A percentile compares a stretch with the other conserved stretches of the same genome.
Conservation (phyloP, 495 filamentous ascomycete genomes). For the Hypoxylon perforatum region DNA sequence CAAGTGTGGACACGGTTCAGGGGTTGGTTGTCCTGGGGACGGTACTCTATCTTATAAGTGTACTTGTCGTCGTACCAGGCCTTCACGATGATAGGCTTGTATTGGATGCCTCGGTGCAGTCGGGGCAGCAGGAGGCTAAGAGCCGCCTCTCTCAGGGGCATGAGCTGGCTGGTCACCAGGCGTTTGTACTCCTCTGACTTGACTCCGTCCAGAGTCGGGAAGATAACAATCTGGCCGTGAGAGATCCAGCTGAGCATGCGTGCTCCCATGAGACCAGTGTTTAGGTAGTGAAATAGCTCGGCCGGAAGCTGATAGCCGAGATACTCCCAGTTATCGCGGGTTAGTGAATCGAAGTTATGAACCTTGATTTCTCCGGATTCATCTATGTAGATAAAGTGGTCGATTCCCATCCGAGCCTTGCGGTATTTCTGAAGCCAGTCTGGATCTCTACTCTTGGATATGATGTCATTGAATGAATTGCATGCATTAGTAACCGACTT, state of each 20-base stretch:
- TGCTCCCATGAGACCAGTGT: slow-evolving; percentile 80
- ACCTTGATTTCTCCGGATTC: slow-evolving; percentile 78
- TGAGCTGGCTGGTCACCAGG: slow-evolving; percentile 77
- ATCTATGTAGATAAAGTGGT: slow-evolving; percentile 85
- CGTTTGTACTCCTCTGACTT: slow-evolving; percentile 82
- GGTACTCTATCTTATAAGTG: slow-evolving; percentile 72
- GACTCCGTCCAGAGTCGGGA: slow-evolving; percentile 83
- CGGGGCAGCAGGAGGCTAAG: slow-evolving; percentile 79
- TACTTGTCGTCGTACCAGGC: slow-evolving; percentile 87
- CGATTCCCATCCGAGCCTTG: slow-evolving; percentile 82
- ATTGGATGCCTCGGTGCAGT: slow-evolving; percentile 82
- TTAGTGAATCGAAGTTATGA: slow-evolving; percentile 73
- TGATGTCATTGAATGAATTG: slow-evolving; percentile 75
- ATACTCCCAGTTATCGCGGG: slow-evolving; percentile 86
- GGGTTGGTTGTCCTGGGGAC: slow-evolving; percentile 67
- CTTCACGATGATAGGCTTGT: slow-evolving; percentile 76
- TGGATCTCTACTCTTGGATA: slow-evolving; percentile 68
- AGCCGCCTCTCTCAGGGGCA: slow-evolving; percentile 76
- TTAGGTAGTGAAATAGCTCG: slow-evolving; percentile 92
- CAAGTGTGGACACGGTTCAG: slow-evolving; percentile 73
- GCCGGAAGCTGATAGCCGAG: slow-evolving; percentile 88
- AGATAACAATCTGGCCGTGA: slow-evolving; percentile 77
- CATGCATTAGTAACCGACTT: slow-evolving; percentile 71
- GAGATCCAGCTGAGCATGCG: slow-evolving; percentile 84
- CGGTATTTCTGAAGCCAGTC: slow-evolving; percentile 87